Conservation (phyloP, 495 filamentous ascomycete genomes). For the Xylaria telfairii region DNA sequence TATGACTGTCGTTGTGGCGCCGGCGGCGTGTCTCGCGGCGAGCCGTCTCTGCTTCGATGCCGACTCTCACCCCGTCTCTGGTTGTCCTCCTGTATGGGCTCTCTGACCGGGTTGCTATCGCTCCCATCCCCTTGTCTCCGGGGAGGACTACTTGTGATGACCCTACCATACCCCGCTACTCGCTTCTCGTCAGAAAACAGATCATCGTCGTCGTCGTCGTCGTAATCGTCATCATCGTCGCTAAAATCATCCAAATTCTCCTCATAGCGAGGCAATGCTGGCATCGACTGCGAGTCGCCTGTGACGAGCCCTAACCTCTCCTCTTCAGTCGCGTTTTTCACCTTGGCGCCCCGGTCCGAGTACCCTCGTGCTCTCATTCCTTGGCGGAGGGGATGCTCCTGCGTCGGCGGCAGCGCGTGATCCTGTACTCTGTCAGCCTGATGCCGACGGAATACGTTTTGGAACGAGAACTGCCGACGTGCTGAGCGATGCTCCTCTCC, state of each 20-base stretch:
- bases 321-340: slow-evolving; percentile 77
- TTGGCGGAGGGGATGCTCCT: slow-evolving; percentile 40
- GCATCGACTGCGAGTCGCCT: slow-evolving; percentile 64
- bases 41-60: slow-evolving; percentile 28
- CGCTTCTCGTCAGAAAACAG: slow-evolving; percentile 44
- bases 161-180: slow-evolving; percentile 44
- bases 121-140: slow-evolving; percentile 31
- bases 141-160: slow-evolving; percentile 45
- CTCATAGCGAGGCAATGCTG: slow-evolving; percentile 47
- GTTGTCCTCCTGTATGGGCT: slow-evolving; percentile 32
- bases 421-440: slow-evolving; percentile 46
- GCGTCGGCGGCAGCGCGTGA: slow-evolving; percentile 32
- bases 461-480: slow-evolving; percentile 90
- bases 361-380: slow-evolving; percentile 57
- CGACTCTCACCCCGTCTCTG: slow-evolving; percentile 34
- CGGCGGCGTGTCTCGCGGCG: slow-evolving; percentile 30
- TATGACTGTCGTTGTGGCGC: slow-evolving; percentile 34
- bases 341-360: slow-evolving; percentile 48
- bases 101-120: slow-evolving; percentile 27
- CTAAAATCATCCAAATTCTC: slow-evolving; percentile 33
- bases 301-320: slow-evolving; percentile 86
- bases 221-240: slow-evolving; percentile 39
- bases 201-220: slow-evolving; percentile 37
- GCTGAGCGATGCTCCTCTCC: slow-evolving; percentile 40
- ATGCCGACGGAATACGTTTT: slow-evolving; percentile 71